A percentile compares a stretch with the other conserved stretches of the same genome.
Conservation (phyloP, 1,284 basidiomycete species). For the Cutaneotrichosporon mucoides region DNA sequence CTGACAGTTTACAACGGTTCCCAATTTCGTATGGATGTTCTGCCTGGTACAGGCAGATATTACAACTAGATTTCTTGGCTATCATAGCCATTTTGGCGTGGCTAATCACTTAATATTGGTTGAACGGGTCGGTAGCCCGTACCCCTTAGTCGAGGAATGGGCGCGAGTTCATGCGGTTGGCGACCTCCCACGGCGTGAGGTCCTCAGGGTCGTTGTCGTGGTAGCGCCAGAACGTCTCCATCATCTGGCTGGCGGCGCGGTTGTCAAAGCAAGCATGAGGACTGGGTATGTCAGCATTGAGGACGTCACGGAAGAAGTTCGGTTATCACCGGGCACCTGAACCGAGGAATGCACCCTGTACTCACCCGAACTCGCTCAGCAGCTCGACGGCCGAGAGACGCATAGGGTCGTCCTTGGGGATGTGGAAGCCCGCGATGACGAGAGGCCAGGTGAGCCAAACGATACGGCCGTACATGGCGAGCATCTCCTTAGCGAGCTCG, state of each 20-base stretch:
- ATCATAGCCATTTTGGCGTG: no score
- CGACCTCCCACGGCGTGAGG: conserved; percentile 24
- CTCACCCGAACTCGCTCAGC: conserved; percentile 41
- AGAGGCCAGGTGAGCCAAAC: conserved; percentile 47
- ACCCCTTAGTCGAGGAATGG: conserved; percentile 22
- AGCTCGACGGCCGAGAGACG: conserved; percentile 34
- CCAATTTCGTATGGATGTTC: no score
- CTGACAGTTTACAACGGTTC: no score
- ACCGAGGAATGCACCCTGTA: background rate
- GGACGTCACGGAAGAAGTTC: background rate
- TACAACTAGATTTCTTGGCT: no score
- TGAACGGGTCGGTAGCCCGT: no score
- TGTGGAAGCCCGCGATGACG: conserved; percentile 42
- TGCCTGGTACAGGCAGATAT: no score
- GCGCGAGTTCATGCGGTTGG: conserved; percentile 21
- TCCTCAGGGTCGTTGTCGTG: conserved; percentile 22
- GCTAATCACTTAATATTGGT: no score
- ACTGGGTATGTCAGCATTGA: conserved; percentile 13
- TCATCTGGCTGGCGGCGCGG: conserved; percentile 26
- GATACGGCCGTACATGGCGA: conserved; percentile 39
- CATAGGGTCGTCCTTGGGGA: conserved; percentile 33
- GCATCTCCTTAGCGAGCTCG: conserved; percentile 40
- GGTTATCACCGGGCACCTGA: background rate
- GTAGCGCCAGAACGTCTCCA: conserved; percentile 33
- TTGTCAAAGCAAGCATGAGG: conserved; percentile 46